Conservation (phyloP, 176 grass and related monocot genomes). For the Guadua angustifolia region DNA sequence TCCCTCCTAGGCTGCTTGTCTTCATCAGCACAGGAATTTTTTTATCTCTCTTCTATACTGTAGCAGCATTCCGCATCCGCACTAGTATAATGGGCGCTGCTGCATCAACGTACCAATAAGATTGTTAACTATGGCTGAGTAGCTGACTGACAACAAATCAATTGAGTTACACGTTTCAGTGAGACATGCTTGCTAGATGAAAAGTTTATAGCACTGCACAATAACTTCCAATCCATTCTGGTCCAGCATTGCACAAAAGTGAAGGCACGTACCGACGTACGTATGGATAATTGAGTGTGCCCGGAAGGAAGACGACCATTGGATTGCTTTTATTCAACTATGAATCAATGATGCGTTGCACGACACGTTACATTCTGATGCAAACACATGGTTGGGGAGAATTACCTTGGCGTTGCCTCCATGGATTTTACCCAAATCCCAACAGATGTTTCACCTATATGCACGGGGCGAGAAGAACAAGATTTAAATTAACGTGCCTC, state of each 20-base stretch:
- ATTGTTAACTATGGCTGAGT: not conserved
- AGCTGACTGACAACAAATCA: not conserved
- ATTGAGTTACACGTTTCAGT: not conserved
- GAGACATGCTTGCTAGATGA: not conserved
- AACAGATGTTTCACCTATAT: not conserved
- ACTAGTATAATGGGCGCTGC: not conserved
- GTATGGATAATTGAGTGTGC: constrained; percentile 18
- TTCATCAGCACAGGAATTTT: not conserved
- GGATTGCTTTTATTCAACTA: not conserved
- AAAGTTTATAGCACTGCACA: constrained; percentile 5
- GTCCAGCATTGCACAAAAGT: constrained; percentile 45
- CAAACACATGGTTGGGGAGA: not conserved
- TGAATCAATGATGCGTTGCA: constrained; percentile 17
- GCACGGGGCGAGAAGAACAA: not conserved
- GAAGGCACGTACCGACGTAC: constrained; percentile 8
- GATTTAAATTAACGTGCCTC: not conserved
- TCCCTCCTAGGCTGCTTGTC: constrained; percentile 1
- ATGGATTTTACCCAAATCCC: not conserved
- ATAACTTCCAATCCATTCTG: constrained; percentile 40
- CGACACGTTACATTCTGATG: constrained; percentile 29
- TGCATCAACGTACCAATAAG: not conserved
- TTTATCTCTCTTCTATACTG: not conserved
- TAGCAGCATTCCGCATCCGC: not conserved
- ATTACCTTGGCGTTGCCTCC: not conserved
- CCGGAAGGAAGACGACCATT: not conserved